Percentiles rank a stretch among this genome's conserved stretches.
Evolutionary conservation across 768 basidiomycete genomes (phyloP).

Genomic region (Boletus subcaerulescens): DNA sequence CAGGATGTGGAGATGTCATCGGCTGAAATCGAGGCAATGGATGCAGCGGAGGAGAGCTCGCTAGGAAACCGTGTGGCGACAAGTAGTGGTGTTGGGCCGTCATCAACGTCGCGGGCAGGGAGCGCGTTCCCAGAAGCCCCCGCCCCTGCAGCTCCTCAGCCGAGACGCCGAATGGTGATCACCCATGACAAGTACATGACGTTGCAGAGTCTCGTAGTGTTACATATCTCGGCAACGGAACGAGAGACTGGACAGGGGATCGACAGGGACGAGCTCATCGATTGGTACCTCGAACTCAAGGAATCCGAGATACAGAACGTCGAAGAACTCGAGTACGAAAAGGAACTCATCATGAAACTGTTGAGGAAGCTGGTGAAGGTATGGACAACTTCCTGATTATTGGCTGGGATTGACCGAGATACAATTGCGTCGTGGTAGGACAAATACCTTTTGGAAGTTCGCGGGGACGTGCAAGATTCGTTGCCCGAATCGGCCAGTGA

Average conservation of each 20-base stretch:
- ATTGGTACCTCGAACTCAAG: constrained; percentile 93
- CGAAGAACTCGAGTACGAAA: constrained; percentile 88
- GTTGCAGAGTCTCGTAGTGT: constrained; percentile 83
- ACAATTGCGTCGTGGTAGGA: constrained; percentile 48
- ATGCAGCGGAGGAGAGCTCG: constrained; percentile 50
- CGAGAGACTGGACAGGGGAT: constrained; percentile 71
- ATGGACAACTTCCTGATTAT: not conserved
- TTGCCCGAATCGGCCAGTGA: constrained; percentile 62
- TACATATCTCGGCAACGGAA: constrained; percentile 79
- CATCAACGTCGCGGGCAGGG: constrained; percentile 32
- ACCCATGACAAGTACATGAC: constrained; percentile 94
- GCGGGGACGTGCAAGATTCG: constrained; percentile 80
- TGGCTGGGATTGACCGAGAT: constrained; percentile 1
- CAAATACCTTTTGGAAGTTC: constrained; percentile 78
- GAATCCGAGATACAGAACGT: constrained; percentile 81
- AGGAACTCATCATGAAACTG: constrained; percentile 87
- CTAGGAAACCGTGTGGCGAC: constrained; percentile 37
- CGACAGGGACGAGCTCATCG: constrained; percentile 88
- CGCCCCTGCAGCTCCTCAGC: constrained; percentile 39
- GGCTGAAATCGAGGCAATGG: constrained; percentile 53
- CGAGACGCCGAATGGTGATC: constrained; percentile 82
- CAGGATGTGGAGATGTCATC: constrained; percentile 65
- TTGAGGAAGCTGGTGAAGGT: constrained; percentile 91
- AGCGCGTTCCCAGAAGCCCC: constrained; percentile 30
- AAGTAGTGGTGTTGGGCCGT: constrained; percentile 30